Evolutionary conservation across 495 filamentous ascomycete genomes (phyloP).

Genomic region (Hypoxylon lenormandii): DNA sequence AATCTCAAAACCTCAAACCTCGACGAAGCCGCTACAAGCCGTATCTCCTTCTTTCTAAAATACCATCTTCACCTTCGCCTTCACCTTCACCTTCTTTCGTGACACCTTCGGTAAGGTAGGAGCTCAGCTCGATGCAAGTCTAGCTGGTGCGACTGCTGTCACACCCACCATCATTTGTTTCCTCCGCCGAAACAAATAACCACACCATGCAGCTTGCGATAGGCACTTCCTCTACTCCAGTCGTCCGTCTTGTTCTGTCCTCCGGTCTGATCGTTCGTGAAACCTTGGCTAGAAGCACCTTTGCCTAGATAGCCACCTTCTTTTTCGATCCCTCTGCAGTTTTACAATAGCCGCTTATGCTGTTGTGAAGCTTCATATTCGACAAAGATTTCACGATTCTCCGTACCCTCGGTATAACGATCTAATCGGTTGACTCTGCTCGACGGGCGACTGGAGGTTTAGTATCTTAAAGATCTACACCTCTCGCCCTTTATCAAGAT

Average conservation of each 20-base stretch:
- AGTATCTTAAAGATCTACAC: slow-evolving; percentile 46
- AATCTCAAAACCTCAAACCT: slow-evolving; percentile 17
- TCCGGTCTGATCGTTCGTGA: slow-evolving; percentile 67
- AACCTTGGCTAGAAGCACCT: slow-evolving; percentile 57
- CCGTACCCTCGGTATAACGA: slow-evolving; percentile 55
- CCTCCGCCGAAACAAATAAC: slow-evolving; percentile 53
- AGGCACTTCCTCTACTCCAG: slow-evolving; percentile 60
- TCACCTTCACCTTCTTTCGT: slow-evolving; percentile 26
- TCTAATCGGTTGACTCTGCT: slow-evolving; percentile 64
- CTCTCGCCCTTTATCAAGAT: slow-evolving; percentile 61
- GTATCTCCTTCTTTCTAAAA: slow-evolving; percentile 12
- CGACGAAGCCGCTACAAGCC: slow-evolving; percentile 24
- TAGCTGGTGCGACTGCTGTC: slow-evolving; percentile 56
- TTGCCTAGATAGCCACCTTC: slow-evolving; percentile 60
- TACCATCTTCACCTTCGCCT: slow-evolving; percentile 4
- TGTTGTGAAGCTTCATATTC: slow-evolving; percentile 55
- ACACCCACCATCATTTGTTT: slow-evolving; percentile 47
- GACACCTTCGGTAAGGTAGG: slow-evolving; percentile 51
- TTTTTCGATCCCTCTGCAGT: slow-evolving; percentile 57
- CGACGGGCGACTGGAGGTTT: slow-evolving; percentile 67
- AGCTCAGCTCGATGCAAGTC: slow-evolving; percentile 51
- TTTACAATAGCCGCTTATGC: slow-evolving; percentile 46
- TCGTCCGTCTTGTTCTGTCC: slow-evolving; percentile 68
- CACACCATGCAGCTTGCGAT: slow-evolving; percentile 67
- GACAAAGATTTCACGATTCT: slow-evolving; percentile 58